A percentile compares a stretch with the other conserved stretches of the same genome.
Conservation (phyloP, 139 green algal species). For the Coelastrella sp. region DNA sequence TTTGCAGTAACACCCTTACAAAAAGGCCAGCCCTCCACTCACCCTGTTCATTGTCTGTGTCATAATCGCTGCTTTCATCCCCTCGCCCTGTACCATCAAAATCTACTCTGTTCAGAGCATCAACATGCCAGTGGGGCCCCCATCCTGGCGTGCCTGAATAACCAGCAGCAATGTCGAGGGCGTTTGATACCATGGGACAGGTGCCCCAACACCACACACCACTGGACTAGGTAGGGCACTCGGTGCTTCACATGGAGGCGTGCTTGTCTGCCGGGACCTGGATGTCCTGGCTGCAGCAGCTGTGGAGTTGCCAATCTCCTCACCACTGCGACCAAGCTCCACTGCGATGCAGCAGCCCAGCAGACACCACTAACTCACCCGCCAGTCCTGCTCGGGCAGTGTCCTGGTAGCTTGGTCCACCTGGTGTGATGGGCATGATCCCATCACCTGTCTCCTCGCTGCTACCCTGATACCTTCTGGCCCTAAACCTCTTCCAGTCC, state of each 20-base stretch:
- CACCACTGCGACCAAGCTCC: too few species aligned
- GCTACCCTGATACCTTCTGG: neutral
- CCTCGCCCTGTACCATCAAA: constrained; percentile 1
- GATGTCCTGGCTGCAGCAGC: too few species aligned
- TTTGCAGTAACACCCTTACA: too few species aligned
- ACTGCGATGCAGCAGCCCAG: too few species aligned
- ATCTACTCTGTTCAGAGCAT: neutral
- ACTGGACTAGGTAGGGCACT: too few species aligned
- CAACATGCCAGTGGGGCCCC: neutral
- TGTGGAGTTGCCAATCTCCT: too few species aligned
- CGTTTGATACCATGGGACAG: too few species aligned
- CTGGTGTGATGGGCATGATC: neutral
- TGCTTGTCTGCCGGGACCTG: too few species aligned
- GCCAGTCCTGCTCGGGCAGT: neutral
- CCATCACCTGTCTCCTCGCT: neutral
- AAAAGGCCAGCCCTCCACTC: neutral
- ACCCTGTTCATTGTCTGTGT: neutral
- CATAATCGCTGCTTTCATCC: neutral
- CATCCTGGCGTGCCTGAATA: neutral
- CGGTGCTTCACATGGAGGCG: too few species aligned
- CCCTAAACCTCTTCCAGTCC: constrained; percentile 28
- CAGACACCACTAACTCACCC: too few species aligned
- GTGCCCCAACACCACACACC: too few species aligned
- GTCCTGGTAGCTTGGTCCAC: neutral
- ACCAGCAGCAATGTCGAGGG: too few species aligned